phyloP scores from a whole-genome alignment of 1,284 basidiomycete genomes.

The Sphagnurus paluster region DNA sequence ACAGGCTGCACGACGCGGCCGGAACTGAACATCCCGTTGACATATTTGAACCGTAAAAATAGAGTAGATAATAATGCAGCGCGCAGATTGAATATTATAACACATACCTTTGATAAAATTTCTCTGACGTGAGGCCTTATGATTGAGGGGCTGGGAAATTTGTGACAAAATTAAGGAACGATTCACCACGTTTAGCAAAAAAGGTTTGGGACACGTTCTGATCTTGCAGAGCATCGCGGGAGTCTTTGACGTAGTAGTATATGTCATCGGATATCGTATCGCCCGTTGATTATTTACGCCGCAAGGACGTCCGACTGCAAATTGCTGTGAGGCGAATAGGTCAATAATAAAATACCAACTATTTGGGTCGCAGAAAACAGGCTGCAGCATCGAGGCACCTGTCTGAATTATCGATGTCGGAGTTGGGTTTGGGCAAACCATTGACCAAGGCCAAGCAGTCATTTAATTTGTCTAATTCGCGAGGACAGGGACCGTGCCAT shows the following conservation, averaged over 20 bases:
- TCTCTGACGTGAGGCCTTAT: neutral
- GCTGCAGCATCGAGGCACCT: conserved; percentile 3
- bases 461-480: neutral
- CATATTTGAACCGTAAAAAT: too few species aligned
- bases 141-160: neutral
- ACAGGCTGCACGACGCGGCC: conserved; percentile 3
- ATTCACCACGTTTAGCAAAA: conserved; percentile 1
- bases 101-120: neutral
- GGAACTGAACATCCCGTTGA: conserved; percentile 3
- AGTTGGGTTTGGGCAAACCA: too few species aligned
- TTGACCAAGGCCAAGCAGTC: conserved; percentile 3
- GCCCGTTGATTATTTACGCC: too few species aligned
- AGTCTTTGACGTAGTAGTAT: too few species aligned
- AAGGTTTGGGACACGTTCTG: conserved; percentile 1
- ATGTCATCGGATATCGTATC: too few species aligned
- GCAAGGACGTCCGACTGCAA: too few species aligned
- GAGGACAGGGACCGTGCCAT: neutral
- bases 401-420: conserved; percentile 7
- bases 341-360: neutral
- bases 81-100: neutral
- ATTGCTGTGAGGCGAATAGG: neutral
- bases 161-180: conserved; percentile 2
- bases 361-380: neutral
- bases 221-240: conserved; percentile 16
- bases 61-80: too few species aligned